Evolutionary conservation across 2,329 filamentous ascomycete genomes (phyloP).

Genomic region (Hansfordia pulvinata): DNA sequence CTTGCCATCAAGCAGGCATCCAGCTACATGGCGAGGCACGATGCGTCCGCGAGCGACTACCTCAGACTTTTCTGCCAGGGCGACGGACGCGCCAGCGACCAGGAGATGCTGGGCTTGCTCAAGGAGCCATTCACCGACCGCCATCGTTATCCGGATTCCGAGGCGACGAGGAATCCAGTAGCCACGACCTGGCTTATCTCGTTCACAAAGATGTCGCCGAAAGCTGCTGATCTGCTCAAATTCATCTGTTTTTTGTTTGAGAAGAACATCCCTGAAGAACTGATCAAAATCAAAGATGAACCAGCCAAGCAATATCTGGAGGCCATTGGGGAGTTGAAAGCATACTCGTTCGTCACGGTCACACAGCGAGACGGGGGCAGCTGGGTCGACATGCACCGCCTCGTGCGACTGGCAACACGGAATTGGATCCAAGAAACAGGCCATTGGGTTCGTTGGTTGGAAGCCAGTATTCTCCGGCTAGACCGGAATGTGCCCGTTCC

Average conservation of each 20-base stretch:
- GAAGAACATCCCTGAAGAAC: constrained; percentile 22
- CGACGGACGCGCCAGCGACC: constrained; percentile 15
- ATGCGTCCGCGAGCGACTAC: constrained; percentile 21
- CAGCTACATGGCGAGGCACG: constrained; percentile 13
- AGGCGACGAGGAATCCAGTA: constrained; percentile 22
- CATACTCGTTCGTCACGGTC: constrained; percentile 25
- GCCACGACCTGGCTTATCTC: constrained; percentile 21
- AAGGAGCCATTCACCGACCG: constrained; percentile 15
- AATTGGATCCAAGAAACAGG: constrained; percentile 16
- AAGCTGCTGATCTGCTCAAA: constrained; percentile 26
- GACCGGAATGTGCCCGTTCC: too few species aligned
- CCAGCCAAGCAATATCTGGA: too few species aligned
- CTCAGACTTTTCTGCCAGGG: constrained; percentile 22
- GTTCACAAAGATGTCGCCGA: constrained; percentile 20
- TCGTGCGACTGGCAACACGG: constrained; percentile 24
- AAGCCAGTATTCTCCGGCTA: too few species aligned
- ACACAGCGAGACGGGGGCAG: constrained; percentile 5
- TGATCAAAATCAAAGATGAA: constrained; percentile 20
- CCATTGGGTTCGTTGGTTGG: too few species aligned
- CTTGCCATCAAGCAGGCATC: constrained; percentile 20
- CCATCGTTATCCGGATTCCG: constrained; percentile 16
- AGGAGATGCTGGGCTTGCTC: constrained; percentile 13
- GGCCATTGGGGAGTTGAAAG: constrained; percentile 18
- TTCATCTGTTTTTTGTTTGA: constrained; percentile 31
- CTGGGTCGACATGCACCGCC: constrained; percentile 25